Conservation (phyloP, 768 basidiomycete genomes). For the Termitomyces eurrhizus region DNA sequence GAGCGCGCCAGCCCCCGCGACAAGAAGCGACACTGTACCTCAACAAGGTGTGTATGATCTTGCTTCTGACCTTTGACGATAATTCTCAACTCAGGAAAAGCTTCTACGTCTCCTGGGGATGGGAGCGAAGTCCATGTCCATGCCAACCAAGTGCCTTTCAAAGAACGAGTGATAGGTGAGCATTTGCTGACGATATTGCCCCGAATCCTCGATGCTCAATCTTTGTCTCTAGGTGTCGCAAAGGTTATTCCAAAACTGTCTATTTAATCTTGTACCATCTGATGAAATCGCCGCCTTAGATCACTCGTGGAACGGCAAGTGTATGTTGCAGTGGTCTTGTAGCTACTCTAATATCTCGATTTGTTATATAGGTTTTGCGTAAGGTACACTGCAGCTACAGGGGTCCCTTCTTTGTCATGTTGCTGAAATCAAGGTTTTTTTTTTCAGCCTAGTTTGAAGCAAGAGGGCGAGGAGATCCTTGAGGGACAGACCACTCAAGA, state of each 20-base stretch:
- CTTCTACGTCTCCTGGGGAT: constrained; percentile 31
- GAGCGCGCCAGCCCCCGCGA: constrained; percentile 21
- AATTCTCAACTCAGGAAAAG: constrained; percentile 16
- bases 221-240: constrained; percentile 24
- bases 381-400: constrained; percentile 19
- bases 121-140: constrained; percentile 28
- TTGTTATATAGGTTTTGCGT: constrained; percentile 25
- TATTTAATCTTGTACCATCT: not conserved
- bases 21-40: constrained; percentile 22
- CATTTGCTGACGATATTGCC: not conserved
- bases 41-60: constrained; percentile 35
- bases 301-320: constrained; percentile 41
- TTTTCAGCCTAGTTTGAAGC: constrained; percentile 37
- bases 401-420: not conserved
- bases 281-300: constrained; percentile 19
- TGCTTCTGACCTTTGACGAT: not conserved
- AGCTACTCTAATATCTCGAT: not conserved
- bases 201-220: not conserved
- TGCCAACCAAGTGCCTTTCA: constrained; percentile 43
- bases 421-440: not conserved
- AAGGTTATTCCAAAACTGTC: constrained; percentile 20
- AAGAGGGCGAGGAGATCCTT: constrained; percentile 51
- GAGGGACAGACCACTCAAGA: constrained; percentile 35
- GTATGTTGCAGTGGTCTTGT: not conserved
- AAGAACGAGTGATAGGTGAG: constrained; percentile 55